Evolutionary conservation across 2,329 filamentous ascomycete species (phyloP).

Genomic region (Ceratocystis alfenasii): DNA sequence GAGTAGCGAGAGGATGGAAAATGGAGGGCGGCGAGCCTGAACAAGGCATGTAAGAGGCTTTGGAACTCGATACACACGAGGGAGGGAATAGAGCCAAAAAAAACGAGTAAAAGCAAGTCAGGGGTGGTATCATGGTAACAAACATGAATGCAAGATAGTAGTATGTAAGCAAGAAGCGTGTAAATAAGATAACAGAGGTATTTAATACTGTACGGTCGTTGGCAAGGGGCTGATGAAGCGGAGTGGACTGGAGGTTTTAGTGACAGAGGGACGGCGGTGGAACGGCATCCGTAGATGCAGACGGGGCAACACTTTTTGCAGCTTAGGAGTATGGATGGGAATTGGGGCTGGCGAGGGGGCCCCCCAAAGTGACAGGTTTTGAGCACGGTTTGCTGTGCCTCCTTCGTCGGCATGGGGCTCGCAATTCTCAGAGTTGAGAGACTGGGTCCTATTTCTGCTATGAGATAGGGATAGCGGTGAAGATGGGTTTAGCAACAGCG

Average conservation of each 20-base stretch:
- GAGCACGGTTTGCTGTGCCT: not conserved
- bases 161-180: not conserved
- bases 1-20: not conserved
- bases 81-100: not conserved
- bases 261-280: slow-evolving; percentile 33
- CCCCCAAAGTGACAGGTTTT: not conserved
- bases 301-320: slow-evolving; percentile 27
- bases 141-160: slow-evolving; percentile 9
- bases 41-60: not conserved
- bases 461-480: not conserved
- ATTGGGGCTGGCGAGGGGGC: not conserved
- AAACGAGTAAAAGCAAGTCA: not conserved
- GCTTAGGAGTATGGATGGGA: slow-evolving; percentile 22
- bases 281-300: slow-evolving; percentile 2
- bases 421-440: not conserved
- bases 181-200: not conserved
- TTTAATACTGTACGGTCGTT: slow-evolving; percentile 28
- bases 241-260: slow-evolving; percentile 31
- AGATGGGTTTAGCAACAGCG: slow-evolving; percentile 16
- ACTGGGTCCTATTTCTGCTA: not conserved
- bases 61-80: not conserved
- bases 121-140: slow-evolving; percentile 8
- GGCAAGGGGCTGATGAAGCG: slow-evolving; percentile 31
- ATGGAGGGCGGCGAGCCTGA: not conserved
- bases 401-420: not conserved